Base-by-base conservation (phyloP, 176 grass and related monocot genomes). In the Oryza nivara region DNA sequence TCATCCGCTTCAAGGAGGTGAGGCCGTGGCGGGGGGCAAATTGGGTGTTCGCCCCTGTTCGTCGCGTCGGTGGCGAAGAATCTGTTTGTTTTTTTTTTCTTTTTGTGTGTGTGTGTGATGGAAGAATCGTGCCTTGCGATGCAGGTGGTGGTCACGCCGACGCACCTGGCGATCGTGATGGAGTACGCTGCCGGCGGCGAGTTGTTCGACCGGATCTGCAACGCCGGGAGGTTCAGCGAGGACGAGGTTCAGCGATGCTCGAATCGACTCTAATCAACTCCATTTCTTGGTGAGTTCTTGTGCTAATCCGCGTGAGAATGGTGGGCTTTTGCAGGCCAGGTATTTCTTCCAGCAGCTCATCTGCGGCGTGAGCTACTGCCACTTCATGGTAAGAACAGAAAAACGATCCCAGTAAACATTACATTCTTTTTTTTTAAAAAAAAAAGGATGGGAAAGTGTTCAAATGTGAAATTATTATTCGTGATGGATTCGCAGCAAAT, bases 101-200 rank as follows among this genome's bases (percentile, higher is more conserved):
- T 28, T 1, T 28, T 28, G 28, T 28, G 1, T 32, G 30, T 32
- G 30, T 32, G 13, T 64, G 64, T 30, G 5, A 52, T n/a, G 4
- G 13, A 7, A 14, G 26, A 56, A 45, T 75, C 3, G 4, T 5
- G 11, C 26, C 28, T 5, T 13, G 2, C 5, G 14, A 5, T 73
- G 72, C 52, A 93, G 91, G 89, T 94, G 28, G 68, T 91, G n/a
- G 48, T 91, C 12, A 94, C 89, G 69, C 82, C 89, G 81, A 94
- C 92, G 84, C 92, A 94, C 83, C 89, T 94, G 51, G 89, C 89
- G 82, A 94, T 94, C 82, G 89, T 92, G n/a, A 94, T 94, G 92
- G 92, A 94, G 69, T 94, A 94, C 89, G 92, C 92, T 40, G 92
- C 89, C 40, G 92, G 89, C 46, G 92, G 92, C 34, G 92, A 91